A percentile compares a stretch with the other conserved stretches of the same genome.
Conservation (phyloP, 495 filamentous ascomycete genomes). For the Jackrogersella minutella region DNA sequence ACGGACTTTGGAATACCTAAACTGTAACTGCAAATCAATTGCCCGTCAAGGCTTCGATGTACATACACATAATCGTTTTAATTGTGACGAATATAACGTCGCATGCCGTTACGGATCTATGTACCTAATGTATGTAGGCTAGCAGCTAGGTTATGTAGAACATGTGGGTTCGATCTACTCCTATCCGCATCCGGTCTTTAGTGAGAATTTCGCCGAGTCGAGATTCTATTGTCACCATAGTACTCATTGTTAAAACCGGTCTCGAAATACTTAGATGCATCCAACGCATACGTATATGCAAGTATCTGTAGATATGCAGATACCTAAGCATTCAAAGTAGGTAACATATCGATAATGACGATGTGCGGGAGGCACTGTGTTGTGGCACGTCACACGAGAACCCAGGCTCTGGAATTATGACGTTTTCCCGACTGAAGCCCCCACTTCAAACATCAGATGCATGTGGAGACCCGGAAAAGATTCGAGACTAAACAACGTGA, state of each 20-base stretch:
- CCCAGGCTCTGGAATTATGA: slow-evolving; percentile 40
- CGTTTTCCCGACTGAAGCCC: slow-evolving; percentile 39
- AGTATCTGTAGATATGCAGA: background rate
- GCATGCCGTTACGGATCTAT: slow-evolving; percentile 21
- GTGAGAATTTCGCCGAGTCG: slow-evolving; percentile 17
- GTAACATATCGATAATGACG: slow-evolving; percentile 3
- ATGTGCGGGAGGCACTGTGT: slow-evolving; percentile 31
- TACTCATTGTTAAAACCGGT: slow-evolving; percentile 10
- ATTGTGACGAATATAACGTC: slow-evolving; percentile 26
- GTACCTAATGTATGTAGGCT: slow-evolving; percentile 3
- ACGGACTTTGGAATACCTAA: slow-evolving; percentile 12
- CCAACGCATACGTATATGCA: background rate
- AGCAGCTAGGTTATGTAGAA: background rate
- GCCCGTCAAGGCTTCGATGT: slow-evolving; percentile 22
- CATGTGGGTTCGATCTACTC: slow-evolving; percentile 20
- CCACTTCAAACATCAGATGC: slow-evolving; percentile 39
- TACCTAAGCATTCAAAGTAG: background rate
- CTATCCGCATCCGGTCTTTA: slow-evolving; percentile 28
- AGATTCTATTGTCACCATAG: slow-evolving; percentile 17
- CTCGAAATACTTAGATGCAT: background rate
- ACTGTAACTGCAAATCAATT: slow-evolving; percentile 15
- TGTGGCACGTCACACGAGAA: slow-evolving; percentile 41
- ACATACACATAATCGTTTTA: too few relatives aligned
- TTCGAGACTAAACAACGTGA: slow-evolving; percentile 42
- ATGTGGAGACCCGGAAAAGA: slow-evolving; percentile 42